Percentiles rank a stretch among this genome's conserved stretches.
These are phyloP conservation scores for Ustilago tritici DNA, from an alignment of 1,284 basidiomycete genomes.

Conservation along the genomic window DNA sequence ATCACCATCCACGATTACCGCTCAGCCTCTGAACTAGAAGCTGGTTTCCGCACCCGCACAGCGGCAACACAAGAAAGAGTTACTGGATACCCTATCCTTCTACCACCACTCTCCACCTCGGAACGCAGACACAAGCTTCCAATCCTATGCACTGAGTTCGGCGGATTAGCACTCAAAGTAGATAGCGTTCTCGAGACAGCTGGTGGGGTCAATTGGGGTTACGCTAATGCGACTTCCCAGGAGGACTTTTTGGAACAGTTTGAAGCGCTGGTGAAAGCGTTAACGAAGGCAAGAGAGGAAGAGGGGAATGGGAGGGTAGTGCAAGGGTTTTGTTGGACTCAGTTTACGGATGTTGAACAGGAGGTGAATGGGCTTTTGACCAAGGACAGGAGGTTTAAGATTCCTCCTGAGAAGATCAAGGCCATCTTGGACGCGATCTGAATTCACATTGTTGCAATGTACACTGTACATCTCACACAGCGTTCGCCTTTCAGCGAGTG, in stretches of 20 bases:
- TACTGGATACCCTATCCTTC: slow-evolving; percentile 27
- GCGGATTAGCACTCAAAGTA: slow-evolving; percentile 36
- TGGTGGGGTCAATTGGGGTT: slow-evolving; percentile 41
- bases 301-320: slow-evolving; percentile 21
- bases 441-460: neutral
- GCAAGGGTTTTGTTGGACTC: slow-evolving; percentile 57
- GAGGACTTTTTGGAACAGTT: slow-evolving; percentile 36
- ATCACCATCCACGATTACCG: slow-evolving; percentile 53
- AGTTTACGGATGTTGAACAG: slow-evolving; percentile 49
- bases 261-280: slow-evolving; percentile 28
- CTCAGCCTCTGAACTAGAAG: slow-evolving; percentile 15
- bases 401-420: slow-evolving; percentile 38
- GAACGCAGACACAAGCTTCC: slow-evolving; percentile 26
- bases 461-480: neutral
- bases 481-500: neutral
- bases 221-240: slow-evolving; percentile 30
- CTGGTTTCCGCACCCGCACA: slow-evolving; percentile 10
- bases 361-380: slow-evolving; percentile 54
- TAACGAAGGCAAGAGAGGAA: slow-evolving; percentile 9
- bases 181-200: slow-evolving; percentile 18
- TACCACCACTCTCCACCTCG: slow-evolving; percentile 14
- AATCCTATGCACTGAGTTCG: slow-evolving; percentile 53
- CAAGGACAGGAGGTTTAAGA: slow-evolving; percentile 36
- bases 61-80: slow-evolving; percentile 21
- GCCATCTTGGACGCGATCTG: slow-evolving; percentile 44